Evolutionary conservation across 345 rosid species (phyloP), one percentile per base, ranked within the genome.

Genomic region (Pistacia vera): DNA sequence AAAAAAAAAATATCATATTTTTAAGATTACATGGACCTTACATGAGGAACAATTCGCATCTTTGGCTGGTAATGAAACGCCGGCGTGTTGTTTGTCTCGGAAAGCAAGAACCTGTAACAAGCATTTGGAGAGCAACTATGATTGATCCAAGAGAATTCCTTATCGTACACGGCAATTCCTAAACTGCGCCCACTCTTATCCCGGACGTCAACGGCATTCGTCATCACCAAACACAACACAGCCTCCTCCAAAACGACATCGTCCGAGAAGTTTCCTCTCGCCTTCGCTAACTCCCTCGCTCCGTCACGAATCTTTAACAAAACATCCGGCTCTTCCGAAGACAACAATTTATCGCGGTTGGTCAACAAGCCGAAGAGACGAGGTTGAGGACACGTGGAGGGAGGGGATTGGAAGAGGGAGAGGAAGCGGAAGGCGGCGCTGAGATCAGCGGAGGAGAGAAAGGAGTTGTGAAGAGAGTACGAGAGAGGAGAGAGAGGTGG

Each of bases 61-160:
- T 10, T 41, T 4, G 66, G 64, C 11, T 74, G 78, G 46, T 41
- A 68, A 0, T 35, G 52, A 70, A 2, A 63, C 41, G 87, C 14
- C 9, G 77, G 48, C 25, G 79, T 48, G 56, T n/a, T 38, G 51
- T n/a, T 13, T 2, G 90, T 74, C 6, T 88, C 46, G 25, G 86
- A 77, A 62, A 88, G 36, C 35, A 72, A 8, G 75, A 90, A 91
- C n/a, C 97, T 78, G 78, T 92, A 95, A 63, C 90, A 91, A 71
- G 97, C 82, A 74, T 91, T 92, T 8, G 98, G 93, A 68, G 97
- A 90, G 66, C 98, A 95, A 57, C 92, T 87, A 81, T 95, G 97
- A 74, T 95, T 95, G 80, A 95, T 90, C 97, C 95, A 95, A 5
- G 98, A 95, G 86, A 91, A 94, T 41, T 51, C 44, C 2, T 77